These are phyloP conservation scores for Rhodotorula graminis DNA, from an alignment of 768 basidiomycete species.

Conservation along the genomic window DNA sequence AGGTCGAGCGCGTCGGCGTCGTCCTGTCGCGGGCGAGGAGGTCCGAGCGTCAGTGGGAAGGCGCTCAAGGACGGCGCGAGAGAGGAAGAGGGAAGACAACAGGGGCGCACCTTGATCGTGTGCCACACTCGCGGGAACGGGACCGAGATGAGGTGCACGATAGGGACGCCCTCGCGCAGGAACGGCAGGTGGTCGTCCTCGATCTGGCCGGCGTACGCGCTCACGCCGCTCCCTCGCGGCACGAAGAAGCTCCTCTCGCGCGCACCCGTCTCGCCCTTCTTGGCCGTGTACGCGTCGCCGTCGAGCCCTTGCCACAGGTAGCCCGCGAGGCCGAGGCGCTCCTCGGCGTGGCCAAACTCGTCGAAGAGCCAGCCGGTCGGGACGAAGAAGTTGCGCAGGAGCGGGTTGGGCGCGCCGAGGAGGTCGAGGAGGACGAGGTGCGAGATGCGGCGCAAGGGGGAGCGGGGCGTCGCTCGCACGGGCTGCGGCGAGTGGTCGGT, in stretches of 20 bases:
- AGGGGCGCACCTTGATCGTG: constrained; percentile 58
- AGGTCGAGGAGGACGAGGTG: constrained; percentile 90
- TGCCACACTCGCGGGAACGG: constrained; percentile 93
- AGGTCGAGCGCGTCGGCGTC: constrained; percentile 79
- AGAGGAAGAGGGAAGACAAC: not conserved
- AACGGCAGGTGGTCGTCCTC: constrained; percentile 96
- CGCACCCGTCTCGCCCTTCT: constrained; percentile 32
- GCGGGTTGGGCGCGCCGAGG: constrained; percentile 70
- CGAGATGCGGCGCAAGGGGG: constrained; percentile 72
- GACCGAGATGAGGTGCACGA: constrained; percentile 81
- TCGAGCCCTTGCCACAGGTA: constrained; percentile 51
- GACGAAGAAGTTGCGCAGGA: constrained; percentile 71
- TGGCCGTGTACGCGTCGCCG: constrained; percentile 31
- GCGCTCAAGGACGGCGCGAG: not conserved
- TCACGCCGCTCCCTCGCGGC: constrained; percentile 45
- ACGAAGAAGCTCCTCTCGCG: constrained; percentile 58
- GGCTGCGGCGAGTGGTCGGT: constrained; percentile 58
- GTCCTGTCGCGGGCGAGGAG: constrained; percentile 56
- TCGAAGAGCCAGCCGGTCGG: constrained; percentile 94
- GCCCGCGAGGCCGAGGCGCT: constrained; percentile 62
- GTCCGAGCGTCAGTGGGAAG: not conserved
- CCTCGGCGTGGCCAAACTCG: constrained; percentile 66
- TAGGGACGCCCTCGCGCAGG: constrained; percentile 69
- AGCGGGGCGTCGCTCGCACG: constrained; percentile 48
- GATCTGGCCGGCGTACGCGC: constrained; percentile 46